These are phyloP conservation scores for Suillus lakei DNA, from an alignment of 768 basidiomycete species.

Conservation along the genomic window DNA sequence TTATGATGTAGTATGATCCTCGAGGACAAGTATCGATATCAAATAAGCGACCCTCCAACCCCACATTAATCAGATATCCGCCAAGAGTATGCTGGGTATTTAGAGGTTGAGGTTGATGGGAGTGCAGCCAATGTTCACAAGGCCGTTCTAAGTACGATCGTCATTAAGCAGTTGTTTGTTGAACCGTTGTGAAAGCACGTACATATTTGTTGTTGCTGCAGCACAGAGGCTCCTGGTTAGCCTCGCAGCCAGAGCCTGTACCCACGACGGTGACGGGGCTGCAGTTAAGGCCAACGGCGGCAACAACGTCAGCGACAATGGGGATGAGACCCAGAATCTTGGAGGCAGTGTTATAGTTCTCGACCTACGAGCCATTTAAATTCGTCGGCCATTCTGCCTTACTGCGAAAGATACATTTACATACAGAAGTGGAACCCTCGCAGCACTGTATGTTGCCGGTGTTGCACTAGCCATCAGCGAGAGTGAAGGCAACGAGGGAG, in stretches of 20 bases:
- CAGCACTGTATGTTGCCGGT: slow-evolving; percentile 7
- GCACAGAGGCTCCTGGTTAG: slow-evolving; percentile 44
- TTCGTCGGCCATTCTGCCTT: neutral
- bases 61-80: neutral
- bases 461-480: slow-evolving; percentile 10
- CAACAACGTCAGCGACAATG: neutral
- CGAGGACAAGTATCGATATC: neutral
- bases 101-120: slow-evolving; percentile 36
- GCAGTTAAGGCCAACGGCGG: slow-evolving; percentile 41
- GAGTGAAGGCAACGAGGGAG: slow-evolving; percentile 7
- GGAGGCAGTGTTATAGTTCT: neutral
- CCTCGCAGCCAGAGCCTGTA: neutral
- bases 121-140: slow-evolving; percentile 42
- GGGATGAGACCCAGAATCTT: neutral
- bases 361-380: neutral
- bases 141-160: slow-evolving; percentile 31
- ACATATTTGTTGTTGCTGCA: slow-evolving; percentile 50
- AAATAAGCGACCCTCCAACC: neutral
- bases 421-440: neutral
- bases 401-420: neutral
- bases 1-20: neutral
- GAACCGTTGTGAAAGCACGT: slow-evolving; percentile 23
- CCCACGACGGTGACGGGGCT: slow-evolving; percentile 36
- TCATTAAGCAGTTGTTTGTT: too few relatives aligned
- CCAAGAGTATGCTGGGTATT: neutral